These are phyloP conservation scores for Porcisia deanei DNA, from an alignment of 208 protist species.

Conservation along the genomic window DNA sequence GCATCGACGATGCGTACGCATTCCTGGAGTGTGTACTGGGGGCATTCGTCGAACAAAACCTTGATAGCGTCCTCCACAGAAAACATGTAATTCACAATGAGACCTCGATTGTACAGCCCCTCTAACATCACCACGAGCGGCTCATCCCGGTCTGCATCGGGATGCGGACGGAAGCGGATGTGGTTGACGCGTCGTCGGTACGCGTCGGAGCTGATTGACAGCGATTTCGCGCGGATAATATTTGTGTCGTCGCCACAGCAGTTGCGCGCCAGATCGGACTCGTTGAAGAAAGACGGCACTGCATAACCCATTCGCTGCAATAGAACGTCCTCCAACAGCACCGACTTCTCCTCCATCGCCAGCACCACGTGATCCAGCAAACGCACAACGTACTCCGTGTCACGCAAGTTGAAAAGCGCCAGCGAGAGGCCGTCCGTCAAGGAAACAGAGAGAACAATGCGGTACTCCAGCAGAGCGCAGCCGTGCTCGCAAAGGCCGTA, in stretches of 20 bases:
- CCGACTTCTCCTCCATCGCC: conserved; percentile 69
- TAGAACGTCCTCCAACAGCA: conserved; percentile 73
- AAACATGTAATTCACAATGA: conserved; percentile 78
- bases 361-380: conserved; percentile 63
- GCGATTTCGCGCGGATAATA: conserved; percentile 38
- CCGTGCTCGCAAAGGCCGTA: conserved; percentile 36
- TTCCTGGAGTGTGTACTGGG: conserved; percentile 53
- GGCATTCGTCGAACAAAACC: conserved; percentile 77
- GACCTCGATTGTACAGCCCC: conserved; percentile 85
- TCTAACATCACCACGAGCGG: conserved; percentile 67
- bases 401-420: conserved; percentile 74
- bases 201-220: conserved; percentile 53
- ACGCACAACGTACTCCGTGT: conserved; percentile 71
- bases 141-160: conserved; percentile 33
- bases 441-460: conserved; percentile 60
- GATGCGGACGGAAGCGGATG: conserved; percentile 54
- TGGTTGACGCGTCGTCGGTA: conserved; percentile 77
- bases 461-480: conserved; percentile 27
- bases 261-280: conserved; percentile 59
- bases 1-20: conserved; percentile 50
- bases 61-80: conserved; percentile 71
- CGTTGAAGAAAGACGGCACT: conserved; percentile 52
- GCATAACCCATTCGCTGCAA: conserved; percentile 77
- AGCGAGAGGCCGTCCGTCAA: conserved; percentile 52
- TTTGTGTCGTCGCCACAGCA: conserved; percentile 80